Evolutionary conservation across 352 stramenopile species (phyloP), one percentile per base, ranked within the genome.

Genomic region (Phytophthora niederhauseri): DNA sequence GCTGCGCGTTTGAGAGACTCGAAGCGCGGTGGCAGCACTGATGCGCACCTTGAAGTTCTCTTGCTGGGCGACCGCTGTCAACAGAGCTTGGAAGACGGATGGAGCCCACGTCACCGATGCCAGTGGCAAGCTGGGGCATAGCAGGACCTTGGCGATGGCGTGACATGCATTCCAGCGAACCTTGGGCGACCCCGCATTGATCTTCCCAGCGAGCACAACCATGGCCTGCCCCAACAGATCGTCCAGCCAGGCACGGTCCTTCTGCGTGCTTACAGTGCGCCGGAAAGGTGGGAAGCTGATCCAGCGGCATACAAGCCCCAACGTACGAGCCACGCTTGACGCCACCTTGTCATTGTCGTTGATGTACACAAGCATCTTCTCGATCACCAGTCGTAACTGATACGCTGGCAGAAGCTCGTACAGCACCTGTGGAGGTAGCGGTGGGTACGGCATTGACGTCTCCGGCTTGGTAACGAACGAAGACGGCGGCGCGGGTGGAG

Each of bases 31-130:
- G 11, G 84, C 85, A 4, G 89, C 88, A 65, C 85, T 94, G 51
- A 96, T 96, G 3, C 89, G 89, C 6, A 96, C 89, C 54, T 96
- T 96, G 62, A 96, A 96, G 64, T 96, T 96, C 54, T 96, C 89
- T 66, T 96, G 89, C 70, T 96, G 89, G 2, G 81, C 69, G 31
- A 95, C 88, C 48, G 89, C 89, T 52, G 68, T 90, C 55, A 94
- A 72, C 20, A 96, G 58, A 17, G 89, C 84, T 30, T 92, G 85
- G 55, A 96, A 94, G 0, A 96, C 81, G 11, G 67, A 73, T 0
- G 89, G 87, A 0, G 89, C 88, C 89, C 89, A 96, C 3, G 88
- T 77, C 24, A 89, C 85, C 0, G 87, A 90, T 1, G 89, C 84
- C 19, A 96, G 73, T 4, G 89, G 87, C 26, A 96, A 65, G n/a